Evolutionary conservation across 129 eudicot species (phyloP), one percentile per base, ranked within the genome.

Genomic region (Tagetes erecta): DNA sequence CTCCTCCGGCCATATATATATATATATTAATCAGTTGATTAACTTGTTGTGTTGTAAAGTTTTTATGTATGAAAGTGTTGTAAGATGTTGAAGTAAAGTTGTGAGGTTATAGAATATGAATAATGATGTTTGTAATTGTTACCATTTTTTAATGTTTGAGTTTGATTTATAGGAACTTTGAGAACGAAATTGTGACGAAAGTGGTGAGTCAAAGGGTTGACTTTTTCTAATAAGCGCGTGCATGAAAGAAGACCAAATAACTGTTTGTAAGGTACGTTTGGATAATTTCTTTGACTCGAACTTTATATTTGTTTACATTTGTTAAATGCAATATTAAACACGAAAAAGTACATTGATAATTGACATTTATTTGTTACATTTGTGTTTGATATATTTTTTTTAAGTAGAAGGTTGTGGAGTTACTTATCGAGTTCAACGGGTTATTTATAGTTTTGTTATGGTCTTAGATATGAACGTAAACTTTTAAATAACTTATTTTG

Each of bases 1-100:
- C 36, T 47, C 69, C 75, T 39, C 84, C 87, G 0, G 81, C 81
- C 75, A 79, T 79, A 20, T 50, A 20, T 37, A 20, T 50, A 20
- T 37, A 33, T 65, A 3, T 41, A 11, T 8, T 60, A 27, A 2
- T 38, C 3, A 20, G 27, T 20, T 20, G 27, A 20, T 20, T 20
- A 20, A 20, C 0, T 20, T 20, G 27, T 20, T 20, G 27, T 20
- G 27, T 0, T 20, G 27, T 59, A 38, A 46, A 30, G 33, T 14
- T 67, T 41, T 8, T 9, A 2, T 2, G 7, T 44, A 34, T 47
- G 6, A 3, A 47, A n/a, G 7, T 63, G 11, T 20, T 5, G 12
- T 5, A 52, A 52, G 58, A 52, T 3, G 2, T 51, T 13, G 3
- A 51, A 2, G 31, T 51, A 30, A 51, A 13, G 20, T 6, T 55